Conservation (phyloP, 2,329 filamentous ascomycete species). For the Beauveria scarabaeidicola region DNA sequence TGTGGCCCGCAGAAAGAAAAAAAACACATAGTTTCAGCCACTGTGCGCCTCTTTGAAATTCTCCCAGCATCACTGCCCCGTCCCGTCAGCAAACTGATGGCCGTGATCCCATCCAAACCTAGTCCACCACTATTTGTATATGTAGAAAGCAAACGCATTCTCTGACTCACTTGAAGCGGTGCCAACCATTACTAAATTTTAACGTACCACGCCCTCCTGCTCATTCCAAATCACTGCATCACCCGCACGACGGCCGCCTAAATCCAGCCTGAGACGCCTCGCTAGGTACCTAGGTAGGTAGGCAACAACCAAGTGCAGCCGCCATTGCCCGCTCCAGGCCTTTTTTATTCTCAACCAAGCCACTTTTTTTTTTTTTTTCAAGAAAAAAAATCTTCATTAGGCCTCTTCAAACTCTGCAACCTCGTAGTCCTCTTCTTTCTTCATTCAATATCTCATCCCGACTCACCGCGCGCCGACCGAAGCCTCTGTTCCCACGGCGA, state of each 20-base stretch:
- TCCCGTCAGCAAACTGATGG: background rate
- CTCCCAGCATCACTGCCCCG: background rate
- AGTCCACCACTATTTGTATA: background rate
- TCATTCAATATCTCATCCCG: background rate
- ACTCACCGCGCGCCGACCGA: background rate
- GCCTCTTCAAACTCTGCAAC: background rate
- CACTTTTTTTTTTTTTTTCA: background rate
- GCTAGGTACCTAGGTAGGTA: background rate
- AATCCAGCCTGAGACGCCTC: background rate
- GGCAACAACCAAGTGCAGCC: background rate
- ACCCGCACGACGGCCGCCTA: background rate
- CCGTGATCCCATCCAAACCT: background rate
- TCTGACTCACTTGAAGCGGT: background rate
- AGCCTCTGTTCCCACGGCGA: background rate
- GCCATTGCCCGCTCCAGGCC: background rate
- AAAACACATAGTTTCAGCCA: background rate
- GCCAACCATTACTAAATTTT: background rate
- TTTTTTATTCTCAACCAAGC: background rate
- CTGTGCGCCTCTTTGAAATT: background rate
- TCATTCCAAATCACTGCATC: background rate
- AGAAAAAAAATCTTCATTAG: background rate
- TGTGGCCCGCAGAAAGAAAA: background rate
- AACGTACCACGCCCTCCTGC: background rate
- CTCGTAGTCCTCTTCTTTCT: background rate
- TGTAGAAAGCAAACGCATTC: background rate